Evolutionary conservation across 2,329 filamentous ascomycete species (phyloP).

Genomic region (Colletotrichum ledebouriae): DNA sequence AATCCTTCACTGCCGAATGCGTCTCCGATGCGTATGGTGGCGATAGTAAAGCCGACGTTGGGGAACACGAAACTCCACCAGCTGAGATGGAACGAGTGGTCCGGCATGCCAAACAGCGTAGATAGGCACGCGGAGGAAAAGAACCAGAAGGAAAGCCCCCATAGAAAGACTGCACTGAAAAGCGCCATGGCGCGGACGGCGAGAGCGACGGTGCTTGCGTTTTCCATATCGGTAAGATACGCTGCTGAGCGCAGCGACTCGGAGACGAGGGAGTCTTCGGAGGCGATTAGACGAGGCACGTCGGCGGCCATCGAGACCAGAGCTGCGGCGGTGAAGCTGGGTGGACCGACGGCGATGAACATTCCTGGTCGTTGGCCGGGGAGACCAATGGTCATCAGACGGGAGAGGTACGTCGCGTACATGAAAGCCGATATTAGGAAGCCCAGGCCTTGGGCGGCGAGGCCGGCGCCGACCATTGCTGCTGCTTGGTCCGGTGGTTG

Average conservation of each 20-base stretch:
- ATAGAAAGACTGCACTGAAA: slow-evolving; percentile 48
- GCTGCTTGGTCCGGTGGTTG: slow-evolving; percentile 63
- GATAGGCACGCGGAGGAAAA: slow-evolving; percentile 63
- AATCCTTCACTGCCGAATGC: slow-evolving; percentile 61
- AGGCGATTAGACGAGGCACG: slow-evolving; percentile 26
- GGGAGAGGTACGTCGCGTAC: slow-evolving; percentile 71
- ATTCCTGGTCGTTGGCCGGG: slow-evolving; percentile 71
- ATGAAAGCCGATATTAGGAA: slow-evolving; percentile 70
- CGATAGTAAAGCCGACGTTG: slow-evolving; percentile 68
- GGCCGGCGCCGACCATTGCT: slow-evolving; percentile 68
- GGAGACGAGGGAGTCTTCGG: slow-evolving; percentile 26
- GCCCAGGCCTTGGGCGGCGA: slow-evolving; percentile 73
- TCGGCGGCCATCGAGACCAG: slow-evolving; percentile 43
- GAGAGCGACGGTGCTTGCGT: slow-evolving; percentile 31
- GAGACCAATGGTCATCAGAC: slow-evolving; percentile 68
- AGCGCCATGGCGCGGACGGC: slow-evolving; percentile 34
- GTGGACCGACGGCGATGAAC: slow-evolving; percentile 75
- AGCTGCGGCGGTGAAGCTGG: slow-evolving; percentile 59
- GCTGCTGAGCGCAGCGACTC: slow-evolving; percentile 30
- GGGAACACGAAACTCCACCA: slow-evolving; percentile 76
- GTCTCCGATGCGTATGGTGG: slow-evolving; percentile 65
- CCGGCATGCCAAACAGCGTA: slow-evolving; percentile 53
- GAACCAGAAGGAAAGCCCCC: slow-evolving; percentile 59
- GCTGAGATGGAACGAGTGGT: slow-evolving; percentile 54
- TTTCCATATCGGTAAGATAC: slow-evolving; percentile 33